Base-by-base conservation (phyloP, 2,329 filamentous ascomycete species). In the Calonectria multiphialidica region DNA sequence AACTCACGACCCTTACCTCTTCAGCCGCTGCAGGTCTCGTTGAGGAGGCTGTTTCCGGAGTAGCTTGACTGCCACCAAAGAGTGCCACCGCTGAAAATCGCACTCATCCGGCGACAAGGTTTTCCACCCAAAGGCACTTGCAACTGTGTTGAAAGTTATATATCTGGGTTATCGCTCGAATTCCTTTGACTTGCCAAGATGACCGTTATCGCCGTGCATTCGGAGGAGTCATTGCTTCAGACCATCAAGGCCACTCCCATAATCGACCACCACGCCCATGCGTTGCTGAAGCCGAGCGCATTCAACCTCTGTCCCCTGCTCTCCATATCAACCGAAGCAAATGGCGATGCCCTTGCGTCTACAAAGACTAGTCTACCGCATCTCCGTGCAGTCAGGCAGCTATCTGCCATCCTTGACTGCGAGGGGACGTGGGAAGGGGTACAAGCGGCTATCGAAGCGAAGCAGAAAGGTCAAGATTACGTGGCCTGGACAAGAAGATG, bases 181-280 rank as follows among this genome's bases (percentile, higher is more conserved):
- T 28, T 65, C 44, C 28, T 53, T 53, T 21, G 21, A 2, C 40
- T 62, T 25, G 23, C 35, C 53, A 74, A 69, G 6, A 79, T 79
- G 76, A 61, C 72, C 15, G 59, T 64, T 37, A 44, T 64, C 16
- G 44, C 70, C 42, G 68, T 62, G 61, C 66, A 74, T 23, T 62
- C 76, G 8, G 77, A 79, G 49, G 76, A 81, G 68, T 78, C 80
- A 3, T 77, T 83, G 28, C 74, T 75, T 25, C 76, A 65, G 12
- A 86, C 85, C 65, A 89, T 92, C 69, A 81, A 85, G 33, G 84
- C 80, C 23, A 90, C 88, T 25, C 93, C 93, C 3, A 90, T 94
- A 76, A 91, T 95, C 81, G 93, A 95, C 83, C 91, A 94, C 76
- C 93, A 95, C 79, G 92, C 91, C 3, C 93, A 94, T 75, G 93